Conservation (phyloP, 2,329 filamentous ascomycete genomes). For the Colletotrichum gloeosporioides region DNA sequence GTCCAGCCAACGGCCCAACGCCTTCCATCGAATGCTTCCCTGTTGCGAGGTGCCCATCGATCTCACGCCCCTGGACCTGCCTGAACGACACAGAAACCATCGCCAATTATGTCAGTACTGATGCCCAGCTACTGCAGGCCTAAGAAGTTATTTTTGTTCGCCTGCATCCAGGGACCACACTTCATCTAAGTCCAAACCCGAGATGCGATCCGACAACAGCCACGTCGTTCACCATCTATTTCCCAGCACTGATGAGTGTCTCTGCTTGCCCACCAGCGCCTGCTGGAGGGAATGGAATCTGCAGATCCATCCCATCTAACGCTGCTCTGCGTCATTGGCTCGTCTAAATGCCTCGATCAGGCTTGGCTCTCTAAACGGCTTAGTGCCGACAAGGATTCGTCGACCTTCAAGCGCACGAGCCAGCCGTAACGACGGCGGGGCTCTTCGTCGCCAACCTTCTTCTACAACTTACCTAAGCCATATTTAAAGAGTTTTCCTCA, state of each 20-base stretch:
- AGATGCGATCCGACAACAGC: neutral
- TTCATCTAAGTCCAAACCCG: neutral
- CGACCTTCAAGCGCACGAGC: neutral
- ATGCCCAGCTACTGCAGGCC: neutral
- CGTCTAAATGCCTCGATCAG: neutral
- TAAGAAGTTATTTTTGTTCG: neutral
- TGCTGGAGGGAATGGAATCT: neutral
- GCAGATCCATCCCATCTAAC: neutral
- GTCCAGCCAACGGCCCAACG: neutral
- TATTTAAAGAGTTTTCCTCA: neutral
- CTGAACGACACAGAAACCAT: neutral
- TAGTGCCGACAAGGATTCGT: neutral
- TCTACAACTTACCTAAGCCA: neutral
- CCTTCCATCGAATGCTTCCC: neutral
- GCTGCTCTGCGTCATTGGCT: conserved; percentile 8
- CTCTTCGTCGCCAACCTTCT: conserved; percentile 12
- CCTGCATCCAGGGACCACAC: conserved; percentile 1
- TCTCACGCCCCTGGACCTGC: neutral
- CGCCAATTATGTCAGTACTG: neutral
- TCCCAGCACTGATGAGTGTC: neutral
- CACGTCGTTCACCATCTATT: neutral
- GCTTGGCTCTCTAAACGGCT: neutral
- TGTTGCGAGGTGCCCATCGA: neutral
- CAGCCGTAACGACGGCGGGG: neutral
- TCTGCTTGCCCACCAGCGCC: neutral